Conservation (phyloP, 495 filamentous ascomycete genomes). For the Daldinia concentrica region DNA sequence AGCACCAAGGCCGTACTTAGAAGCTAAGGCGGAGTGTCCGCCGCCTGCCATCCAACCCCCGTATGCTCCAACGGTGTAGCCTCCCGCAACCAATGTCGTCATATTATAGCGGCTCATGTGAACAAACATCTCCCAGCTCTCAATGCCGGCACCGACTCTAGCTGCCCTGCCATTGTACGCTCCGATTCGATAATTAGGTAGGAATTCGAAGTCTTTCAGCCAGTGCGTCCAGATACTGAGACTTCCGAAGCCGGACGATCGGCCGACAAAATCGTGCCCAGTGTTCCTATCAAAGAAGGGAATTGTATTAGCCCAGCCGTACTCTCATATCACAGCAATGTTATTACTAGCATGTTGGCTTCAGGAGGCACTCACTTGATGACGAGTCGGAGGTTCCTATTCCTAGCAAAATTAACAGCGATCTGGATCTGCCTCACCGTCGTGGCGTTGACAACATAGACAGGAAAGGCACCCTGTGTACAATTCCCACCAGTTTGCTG, state of each 20-base stretch:
- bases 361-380: conserved; percentile 65
- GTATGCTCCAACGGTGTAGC: conserved; percentile 58
- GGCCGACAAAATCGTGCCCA: conserved; percentile 71
- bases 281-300: conserved; percentile 67
- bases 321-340: not conserved
- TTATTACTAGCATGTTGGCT: conserved; percentile 6
- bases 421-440: conserved; percentile 64
- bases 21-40: conserved; percentile 56
- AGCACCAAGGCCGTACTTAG: conserved; percentile 58
- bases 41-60: conserved; percentile 64
- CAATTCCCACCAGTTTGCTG: conserved; percentile 50
- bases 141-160: conserved; percentile 57
- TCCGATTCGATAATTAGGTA: conserved; percentile 48
- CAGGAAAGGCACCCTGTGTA: conserved; percentile 65
- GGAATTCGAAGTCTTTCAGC: conserved; percentile 55
- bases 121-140: conserved; percentile 56
- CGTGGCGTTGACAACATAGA: conserved; percentile 67
- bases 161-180: conserved; percentile 56
- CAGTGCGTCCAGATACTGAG: conserved; percentile 69
- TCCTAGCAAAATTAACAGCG: conserved; percentile 70
- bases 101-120: conserved; percentile 50
- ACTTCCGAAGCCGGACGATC: conserved; percentile 61
- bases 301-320: conserved; percentile 47
- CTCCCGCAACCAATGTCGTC: conserved; percentile 57
- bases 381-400: conserved; percentile 65